Conservation (phyloP, 257 asterid species). For the Paraleonurus japonicus region DNA sequence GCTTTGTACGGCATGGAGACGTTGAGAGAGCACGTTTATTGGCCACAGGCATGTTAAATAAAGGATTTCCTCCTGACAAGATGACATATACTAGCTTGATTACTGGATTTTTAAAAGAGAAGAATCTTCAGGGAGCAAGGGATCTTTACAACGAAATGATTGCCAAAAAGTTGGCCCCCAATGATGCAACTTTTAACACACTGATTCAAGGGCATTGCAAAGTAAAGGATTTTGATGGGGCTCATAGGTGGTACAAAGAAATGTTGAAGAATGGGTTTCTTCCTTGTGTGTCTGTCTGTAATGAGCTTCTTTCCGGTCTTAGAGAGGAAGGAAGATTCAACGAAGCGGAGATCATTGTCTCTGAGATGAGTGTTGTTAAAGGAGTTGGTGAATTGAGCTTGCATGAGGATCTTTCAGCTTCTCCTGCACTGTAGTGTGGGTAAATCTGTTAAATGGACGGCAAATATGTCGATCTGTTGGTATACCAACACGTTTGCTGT, state of each 20-base stretch:
- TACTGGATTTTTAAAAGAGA: conserved; percentile 48
- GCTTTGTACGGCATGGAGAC: conserved; percentile 47
- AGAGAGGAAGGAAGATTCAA: conserved; percentile 44
- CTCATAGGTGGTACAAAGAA: conserved; percentile 60
- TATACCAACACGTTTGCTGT: background rate
- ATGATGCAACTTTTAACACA: conserved; percentile 44
- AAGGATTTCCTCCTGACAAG: conserved; percentile 50
- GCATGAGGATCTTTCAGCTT: conserved; percentile 35
- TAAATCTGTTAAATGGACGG: background rate
- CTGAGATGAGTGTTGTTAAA: conserved; percentile 55
- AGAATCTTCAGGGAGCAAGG: conserved; percentile 17
- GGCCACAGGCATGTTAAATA: conserved; percentile 49
- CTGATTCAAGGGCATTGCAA: conserved; percentile 67
- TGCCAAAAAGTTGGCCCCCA: conserved; percentile 48
- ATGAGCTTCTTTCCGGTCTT: conserved; percentile 14
- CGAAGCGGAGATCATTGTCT: conserved; percentile 52
- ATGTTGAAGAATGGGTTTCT: conserved; percentile 52
- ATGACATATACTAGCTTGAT: conserved; percentile 73
- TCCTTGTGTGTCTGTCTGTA: conserved; percentile 43
- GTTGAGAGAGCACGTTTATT: conserved; percentile 42
- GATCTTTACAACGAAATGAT: conserved; percentile 48
- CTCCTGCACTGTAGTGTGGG: conserved; percentile 22
- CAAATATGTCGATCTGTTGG: background rate
- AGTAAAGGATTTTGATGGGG: conserved; percentile 52
- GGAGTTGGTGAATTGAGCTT: conserved; percentile 41